These are phyloP conservation scores for Primulina huaijiensis DNA, from an alignment of 257 asterid genomes.

Conservation along the genomic window DNA sequence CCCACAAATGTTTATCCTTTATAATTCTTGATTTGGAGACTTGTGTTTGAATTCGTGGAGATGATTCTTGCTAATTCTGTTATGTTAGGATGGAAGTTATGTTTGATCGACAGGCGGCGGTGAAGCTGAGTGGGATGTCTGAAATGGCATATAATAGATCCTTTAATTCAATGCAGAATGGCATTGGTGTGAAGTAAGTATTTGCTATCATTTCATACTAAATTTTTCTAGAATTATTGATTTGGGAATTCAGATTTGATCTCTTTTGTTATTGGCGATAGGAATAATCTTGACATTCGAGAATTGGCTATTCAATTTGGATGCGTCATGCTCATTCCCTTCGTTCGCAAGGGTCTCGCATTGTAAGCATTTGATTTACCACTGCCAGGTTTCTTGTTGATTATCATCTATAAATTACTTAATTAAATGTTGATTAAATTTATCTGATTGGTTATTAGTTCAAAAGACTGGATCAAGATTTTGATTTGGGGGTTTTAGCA, in stretches of 20 bases:
- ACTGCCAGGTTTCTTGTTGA: not conserved
- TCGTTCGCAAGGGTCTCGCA: conserved; percentile 64
- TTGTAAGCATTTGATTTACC: conserved; percentile 43
- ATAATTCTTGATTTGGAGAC: not conserved
- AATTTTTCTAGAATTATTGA: conserved; percentile 4
- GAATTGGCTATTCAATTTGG: conserved; percentile 94
- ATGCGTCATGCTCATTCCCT: conserved; percentile 78
- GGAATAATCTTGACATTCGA: conserved; percentile 85
- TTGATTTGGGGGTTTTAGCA: not conserved
- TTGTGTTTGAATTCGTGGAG: not conserved
- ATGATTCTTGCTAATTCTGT: conserved; percentile 9
- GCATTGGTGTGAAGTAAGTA: conserved; percentile 78
- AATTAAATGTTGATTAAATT: not conserved
- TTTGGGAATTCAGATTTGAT: not conserved
- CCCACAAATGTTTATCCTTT: not conserved
- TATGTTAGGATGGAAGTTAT: conserved; percentile 64
- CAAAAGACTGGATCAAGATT: not conserved
- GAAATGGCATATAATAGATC: conserved; percentile 88
- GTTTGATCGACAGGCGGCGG: conserved; percentile 74
- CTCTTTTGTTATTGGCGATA: conserved; percentile 16
- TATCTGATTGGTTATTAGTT: not conserved
- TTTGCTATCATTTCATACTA: conserved; percentile 7
- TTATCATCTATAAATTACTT: not conserved
- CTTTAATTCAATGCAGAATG: conserved; percentile 89
- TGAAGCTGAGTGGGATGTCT: conserved; percentile 77